Evolutionary conservation across 768 basidiomycete genomes (phyloP), one percentile per base, ranked within the genome.

Genomic region (Boletus rubropictus): DNA sequence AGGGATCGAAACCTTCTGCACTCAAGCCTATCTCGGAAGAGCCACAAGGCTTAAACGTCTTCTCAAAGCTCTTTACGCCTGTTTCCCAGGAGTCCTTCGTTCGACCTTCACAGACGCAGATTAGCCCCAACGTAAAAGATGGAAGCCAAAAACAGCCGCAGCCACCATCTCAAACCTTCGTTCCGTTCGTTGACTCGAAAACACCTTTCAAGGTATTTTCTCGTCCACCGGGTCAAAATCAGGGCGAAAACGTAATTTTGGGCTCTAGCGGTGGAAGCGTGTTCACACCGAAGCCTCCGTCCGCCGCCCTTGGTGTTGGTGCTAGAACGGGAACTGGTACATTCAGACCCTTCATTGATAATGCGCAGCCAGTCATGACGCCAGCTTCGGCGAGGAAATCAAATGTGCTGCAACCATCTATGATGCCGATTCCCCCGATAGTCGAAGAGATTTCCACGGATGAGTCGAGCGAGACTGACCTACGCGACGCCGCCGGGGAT

Each of bases 51-150:
- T 67, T 70, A 35, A 70, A 69, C 32, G 70, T 81, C 20, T 81
- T 81, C 61, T 74, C 78, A 5, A 80, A 78, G 46, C 82, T 84
- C 3, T 84, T 84, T 57, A 84, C 79, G 7, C 84, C 83, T 21
- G 79, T 58, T 15, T 65, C 72, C 14, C 68, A 69, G 41, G 75
- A 69, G 25, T 63, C 63, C 2, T 51, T 57, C 21, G 53, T 54
- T 20, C 54, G 64, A 17, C 64, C 64, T 10, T 43, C 56, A 42
- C 52, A 63, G 20, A 38, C 54, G 9, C 58, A 54, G 36, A 3
- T 27, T 9, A 52, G 32, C 36, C 37, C 61, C 46, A 59, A 61
- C 14, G 20, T 18, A 1, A 53, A 55, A 21, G 45, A 60, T 36
- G 59, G 55, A 42, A 34, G 44, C 18, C 53, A 53, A 54, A 51